Evolutionary conservation across 2,329 filamentous ascomycete species (phyloP), one percentile per base, ranked within the genome.

Genomic region (Sclerotinia borealis): DNA sequence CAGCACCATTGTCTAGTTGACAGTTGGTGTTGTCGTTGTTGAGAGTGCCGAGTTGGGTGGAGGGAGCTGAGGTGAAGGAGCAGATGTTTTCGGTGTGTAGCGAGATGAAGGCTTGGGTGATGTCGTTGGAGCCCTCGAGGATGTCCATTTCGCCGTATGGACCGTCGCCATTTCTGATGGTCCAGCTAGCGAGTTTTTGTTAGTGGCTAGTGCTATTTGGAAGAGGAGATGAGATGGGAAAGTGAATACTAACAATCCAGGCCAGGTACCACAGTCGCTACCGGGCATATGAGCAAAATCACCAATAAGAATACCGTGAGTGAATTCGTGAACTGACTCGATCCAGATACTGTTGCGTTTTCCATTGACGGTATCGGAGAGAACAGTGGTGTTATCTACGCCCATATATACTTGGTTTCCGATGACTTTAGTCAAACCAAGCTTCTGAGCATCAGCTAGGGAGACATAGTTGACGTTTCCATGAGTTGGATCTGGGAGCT

Each of bases 231-330:
- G n/a, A n/a, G n/a, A n/a, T 71, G 48, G 4, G 19, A 8, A 36
- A 25, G 3, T 31, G 4, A 17, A 10, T 13, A 59, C 63, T 58
- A 75, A 84, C 72, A 83, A 90, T 75, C 87, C 85, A 64, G 89
- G 89, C 88, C 89, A 92, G n/a, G 84, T 81, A 22, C 89, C 89
- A 68, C 89, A 92, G 56, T 83, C 78, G 1, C 86, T 85, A 81
- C 81, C 66, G 1, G 89, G 89, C 85, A 92, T 91, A 68, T 92
- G 88, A n/a, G 79, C 79, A 58, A 91, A 81, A 72, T 92, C 89
- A 27, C 87, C 79, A 56, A 92, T 85, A 68, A 92, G 83, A 8
- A 92, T 80, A 0, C 87, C 89, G 67, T 85, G 80, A 34, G 80
- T 82, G 73, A 85, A 92, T 2, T 78, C 75, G 54, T 83, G 78